A percentile compares a stretch with the other conserved stretches of the same genome.
These are phyloP conservation scores for Cryphonectria nitschkei DNA, from an alignment of 2,329 filamentous ascomycete genomes.

Conservation along the genomic window DNA sequence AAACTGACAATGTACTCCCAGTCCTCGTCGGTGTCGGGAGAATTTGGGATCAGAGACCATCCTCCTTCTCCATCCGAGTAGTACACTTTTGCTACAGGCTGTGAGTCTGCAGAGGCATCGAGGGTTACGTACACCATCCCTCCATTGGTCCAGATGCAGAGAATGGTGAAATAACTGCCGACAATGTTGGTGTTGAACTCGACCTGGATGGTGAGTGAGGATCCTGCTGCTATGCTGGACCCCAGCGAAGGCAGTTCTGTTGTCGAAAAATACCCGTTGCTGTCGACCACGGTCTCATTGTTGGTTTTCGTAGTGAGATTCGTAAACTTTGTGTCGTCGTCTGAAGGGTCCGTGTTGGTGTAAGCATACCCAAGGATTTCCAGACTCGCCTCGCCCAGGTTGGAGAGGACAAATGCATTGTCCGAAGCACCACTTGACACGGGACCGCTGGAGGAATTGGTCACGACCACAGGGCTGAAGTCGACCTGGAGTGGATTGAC, in stretches of 20 bases:
- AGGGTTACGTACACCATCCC: conserved; percentile 40
- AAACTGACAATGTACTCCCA: conserved; percentile 35
- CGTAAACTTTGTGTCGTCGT: background rate
- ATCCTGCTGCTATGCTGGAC: conserved; percentile 37
- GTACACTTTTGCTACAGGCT: conserved; percentile 41
- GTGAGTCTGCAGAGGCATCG: conserved; percentile 40
- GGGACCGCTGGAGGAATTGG: conserved; percentile 5
- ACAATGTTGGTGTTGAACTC: conserved; percentile 39
- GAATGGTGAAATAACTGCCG: conserved; percentile 40
- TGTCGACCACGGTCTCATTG: conserved; percentile 8
- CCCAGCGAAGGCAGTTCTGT: conserved; percentile 37
- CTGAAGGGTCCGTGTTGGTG: conserved; percentile 9
- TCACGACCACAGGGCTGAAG: conserved; percentile 43
- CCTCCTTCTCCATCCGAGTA: conserved; percentile 41
- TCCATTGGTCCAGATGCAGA: conserved; percentile 43
- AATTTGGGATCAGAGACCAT: conserved; percentile 31
- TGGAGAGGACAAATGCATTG: conserved; percentile 8
- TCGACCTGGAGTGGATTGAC: conserved; percentile 43
- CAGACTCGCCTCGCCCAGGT: conserved; percentile 10
- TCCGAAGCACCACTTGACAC: conserved; percentile 12
- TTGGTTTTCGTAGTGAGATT: background rate
- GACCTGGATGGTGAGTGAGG: conserved; percentile 38
- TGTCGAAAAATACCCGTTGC: conserved; percentile 34
- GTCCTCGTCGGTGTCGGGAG: conserved; percentile 12
- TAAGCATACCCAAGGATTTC: conserved; percentile 9